A percentile compares a stretch with the other conserved stretches of the same genome.
Evolutionary conservation across 164 flowering plant genomes (phyloP).

Genomic region (Akebia trifoliata): DNA sequence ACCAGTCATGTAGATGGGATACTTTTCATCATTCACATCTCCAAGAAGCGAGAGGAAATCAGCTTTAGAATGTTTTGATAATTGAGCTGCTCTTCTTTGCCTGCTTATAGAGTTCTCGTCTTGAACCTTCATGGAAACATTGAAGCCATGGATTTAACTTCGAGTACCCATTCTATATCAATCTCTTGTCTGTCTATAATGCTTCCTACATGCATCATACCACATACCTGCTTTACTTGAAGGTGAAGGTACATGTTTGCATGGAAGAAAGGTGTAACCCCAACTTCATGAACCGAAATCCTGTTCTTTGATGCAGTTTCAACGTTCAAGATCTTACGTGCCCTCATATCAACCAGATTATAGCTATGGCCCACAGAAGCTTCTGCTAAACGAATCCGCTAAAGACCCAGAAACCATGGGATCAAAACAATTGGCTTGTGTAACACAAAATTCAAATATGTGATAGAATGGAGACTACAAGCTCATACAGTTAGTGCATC

Average conservation of each 20-base stretch:
- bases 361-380: conserved; percentile 83
- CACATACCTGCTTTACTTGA: conserved; percentile 51
- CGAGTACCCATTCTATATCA: neutral
- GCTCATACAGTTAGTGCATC: conserved; percentile 57
- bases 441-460: neutral
- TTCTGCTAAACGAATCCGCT: conserved; percentile 55
- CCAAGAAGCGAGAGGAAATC: conserved; percentile 68
- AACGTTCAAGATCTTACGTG: conserved; percentile 55
- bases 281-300: conserved; percentile 48
- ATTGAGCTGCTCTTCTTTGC: conserved; percentile 49
- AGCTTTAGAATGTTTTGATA: conserved; percentile 47
- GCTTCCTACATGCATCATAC: neutral
- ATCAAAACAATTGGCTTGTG: neutral
- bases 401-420: conserved; percentile 14
- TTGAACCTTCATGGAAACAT: conserved; percentile 32
- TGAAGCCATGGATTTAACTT: neutral
- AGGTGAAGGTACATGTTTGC: conserved; percentile 89
- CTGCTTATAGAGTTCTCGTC: conserved; percentile 70
- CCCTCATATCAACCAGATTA: conserved; percentile 47
- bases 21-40: conserved; percentile 38
- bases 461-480: neutral
- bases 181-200: neutral
- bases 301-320: conserved; percentile 72
- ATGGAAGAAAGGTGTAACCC: conserved; percentile 65
- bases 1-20: conserved; percentile 84